Conservation (phyloP, 2,329 filamentous ascomycete genomes). For the Meredithiella fracta region DNA sequence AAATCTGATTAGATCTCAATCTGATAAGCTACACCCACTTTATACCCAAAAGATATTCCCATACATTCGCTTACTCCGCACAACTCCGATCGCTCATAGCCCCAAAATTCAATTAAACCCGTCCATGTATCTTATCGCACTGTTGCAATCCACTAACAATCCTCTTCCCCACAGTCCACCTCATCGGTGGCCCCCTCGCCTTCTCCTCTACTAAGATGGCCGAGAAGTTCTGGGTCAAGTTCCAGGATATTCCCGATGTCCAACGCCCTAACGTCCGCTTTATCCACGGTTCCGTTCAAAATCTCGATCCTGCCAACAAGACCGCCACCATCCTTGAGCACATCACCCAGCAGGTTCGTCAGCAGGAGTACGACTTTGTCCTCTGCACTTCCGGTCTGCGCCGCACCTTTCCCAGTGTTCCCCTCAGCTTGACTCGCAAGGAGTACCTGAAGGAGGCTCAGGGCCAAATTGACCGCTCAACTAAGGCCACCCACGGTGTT, state of each 20-base stretch:
- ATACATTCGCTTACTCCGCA: too few relatives aligned
- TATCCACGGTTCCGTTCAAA: conserved; percentile 47
- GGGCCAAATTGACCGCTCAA: conserved; percentile 39
- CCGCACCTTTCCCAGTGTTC: conserved; percentile 56
- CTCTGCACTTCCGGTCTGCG: conserved; percentile 54
- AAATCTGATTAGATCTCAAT: not conserved
- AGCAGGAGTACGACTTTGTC: conserved; percentile 55
- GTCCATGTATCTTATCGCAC: not conserved
- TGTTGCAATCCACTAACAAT: conserved; percentile 1
- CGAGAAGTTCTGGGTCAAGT: conserved; percentile 53
- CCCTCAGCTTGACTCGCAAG: conserved; percentile 44
- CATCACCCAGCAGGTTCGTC: conserved; percentile 26
- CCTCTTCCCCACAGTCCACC: conserved; percentile 37
- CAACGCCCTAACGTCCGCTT: conserved; percentile 44
- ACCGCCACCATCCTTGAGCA: conserved; percentile 38
- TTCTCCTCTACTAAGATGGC: conserved; percentile 48
- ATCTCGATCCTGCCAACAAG: conserved; percentile 43
- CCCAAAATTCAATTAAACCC: not conserved
- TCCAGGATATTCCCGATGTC: conserved; percentile 49
- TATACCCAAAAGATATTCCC: too few relatives aligned
- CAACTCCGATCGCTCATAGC: not conserved
- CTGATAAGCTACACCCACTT: conserved; percentile 9
- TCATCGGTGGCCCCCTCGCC: conserved; percentile 60
- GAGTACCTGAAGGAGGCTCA: conserved; percentile 46
- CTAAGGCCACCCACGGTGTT: conserved; percentile 38